Conservation (phyloP, 306 rosid species). For the Medicago ruthenica region DNA sequence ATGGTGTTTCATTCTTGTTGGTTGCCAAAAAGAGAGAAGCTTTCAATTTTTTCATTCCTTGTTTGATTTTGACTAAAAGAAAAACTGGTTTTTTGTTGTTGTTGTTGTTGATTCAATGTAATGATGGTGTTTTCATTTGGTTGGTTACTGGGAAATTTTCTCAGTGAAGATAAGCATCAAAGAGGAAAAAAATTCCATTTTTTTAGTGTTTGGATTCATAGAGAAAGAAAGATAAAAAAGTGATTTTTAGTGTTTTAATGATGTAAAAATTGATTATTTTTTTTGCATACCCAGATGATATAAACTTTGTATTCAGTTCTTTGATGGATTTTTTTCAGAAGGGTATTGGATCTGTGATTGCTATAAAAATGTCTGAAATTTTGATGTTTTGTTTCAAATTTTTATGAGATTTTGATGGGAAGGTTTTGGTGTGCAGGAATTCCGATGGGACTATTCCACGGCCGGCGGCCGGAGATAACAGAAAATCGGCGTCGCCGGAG, state of each 20-base stretch:
- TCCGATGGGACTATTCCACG: constrained; percentile 61
- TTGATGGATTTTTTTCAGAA: not conserved
- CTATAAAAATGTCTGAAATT: not conserved
- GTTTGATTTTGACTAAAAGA: not conserved
- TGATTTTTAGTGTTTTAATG: not conserved
- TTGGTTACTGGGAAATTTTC: not conserved
- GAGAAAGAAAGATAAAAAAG: not conserved
- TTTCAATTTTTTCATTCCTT: not conserved
- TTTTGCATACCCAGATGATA: constrained; percentile 28
- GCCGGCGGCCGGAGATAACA: constrained; percentile 47
- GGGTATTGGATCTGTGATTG: constrained; percentile 28
- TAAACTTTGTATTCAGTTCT: not conserved
- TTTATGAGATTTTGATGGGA: constrained; percentile 20
- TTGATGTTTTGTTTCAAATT: not conserved
- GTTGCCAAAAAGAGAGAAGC: not conserved
- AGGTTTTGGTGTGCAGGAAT: constrained; percentile 53
- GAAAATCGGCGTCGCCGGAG: constrained; percentile 77
- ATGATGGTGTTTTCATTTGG: not conserved
- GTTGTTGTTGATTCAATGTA: not conserved
- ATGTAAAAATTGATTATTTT: not conserved
- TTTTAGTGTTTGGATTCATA: not conserved
- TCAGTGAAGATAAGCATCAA: not conserved
- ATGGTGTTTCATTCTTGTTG: not conserved
- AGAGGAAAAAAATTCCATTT: not conserved
- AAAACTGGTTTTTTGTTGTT: constrained; percentile 6